Base-by-base conservation (phyloP, 2,329 filamentous ascomycete species). In the Colletotrichum higginsianum region DNA sequence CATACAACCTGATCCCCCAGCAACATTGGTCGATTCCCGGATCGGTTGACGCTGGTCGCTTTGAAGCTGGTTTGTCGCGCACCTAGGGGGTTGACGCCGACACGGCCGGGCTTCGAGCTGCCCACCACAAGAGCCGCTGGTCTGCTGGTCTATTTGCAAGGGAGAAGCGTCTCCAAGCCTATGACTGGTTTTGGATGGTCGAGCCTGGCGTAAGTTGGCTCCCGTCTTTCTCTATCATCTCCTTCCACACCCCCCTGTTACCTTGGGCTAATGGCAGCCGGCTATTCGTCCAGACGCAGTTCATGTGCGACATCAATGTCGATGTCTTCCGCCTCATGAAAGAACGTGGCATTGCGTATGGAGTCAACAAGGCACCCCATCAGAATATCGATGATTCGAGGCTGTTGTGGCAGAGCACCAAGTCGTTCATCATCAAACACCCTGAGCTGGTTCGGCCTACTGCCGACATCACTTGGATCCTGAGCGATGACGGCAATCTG, bases 301-400 rank as follows among this genome's bases (percentile, higher is more conserved):
- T 89, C 74, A 85, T 84, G 68, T 88, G 87, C 72, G 81, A 88
- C 73, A 89, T 97, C 73, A 90, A 94, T 78, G 96, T 97, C 78
- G 94, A 97, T 78, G 90, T 96, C 40, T 97, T 97, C 84, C 89
- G 91, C 57, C 95, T 92, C 84, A 96, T 97, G 93, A 87, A 90
- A 74, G 94, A 97, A 77, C 90, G 94, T 79, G 91, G 94, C 79
- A 93, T 96, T 79, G 93, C 91, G 13, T 96, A 96, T 78, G 94
- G 88, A 15, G 90, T 89, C 78, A 89, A 86, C 71, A 85, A 86
- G 77, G 83, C 84, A 30, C 82, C 85, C 52, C 78, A 87, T 38
- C 83, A 86, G 66, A 82, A 85, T 63, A 82, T 82, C 7, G 80
- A 82, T 40, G 80, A 84, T 13, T 83, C 85, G 60, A 80, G 81